Evolutionary conservation across 257 asterid species (phyloP).

Genomic region (Nicotiana sylvestris): DNA sequence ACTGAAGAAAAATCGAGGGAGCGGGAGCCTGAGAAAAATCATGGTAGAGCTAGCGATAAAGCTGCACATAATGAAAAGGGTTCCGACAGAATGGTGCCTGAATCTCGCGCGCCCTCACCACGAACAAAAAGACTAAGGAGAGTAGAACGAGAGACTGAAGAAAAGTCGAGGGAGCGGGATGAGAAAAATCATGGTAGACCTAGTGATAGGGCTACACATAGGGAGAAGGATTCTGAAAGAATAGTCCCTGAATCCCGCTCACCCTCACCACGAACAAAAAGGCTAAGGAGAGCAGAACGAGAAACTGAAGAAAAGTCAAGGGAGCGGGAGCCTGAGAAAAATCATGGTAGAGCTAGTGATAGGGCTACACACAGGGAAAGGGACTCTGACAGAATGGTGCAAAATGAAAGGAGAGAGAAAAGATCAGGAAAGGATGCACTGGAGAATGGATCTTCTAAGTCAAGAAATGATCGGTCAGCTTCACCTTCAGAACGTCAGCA

Average conservation of each 20-base stretch:
- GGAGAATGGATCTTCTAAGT: constrained; percentile 47
- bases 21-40: constrained; percentile 45
- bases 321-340: constrained; percentile 44
- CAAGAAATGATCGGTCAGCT: constrained; percentile 42
- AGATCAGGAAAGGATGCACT: constrained; percentile 50
- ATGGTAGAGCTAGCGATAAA: constrained; percentile 42
- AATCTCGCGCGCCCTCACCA: constrained; percentile 4
- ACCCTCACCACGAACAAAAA: constrained; percentile 1
- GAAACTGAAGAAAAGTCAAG: constrained; percentile 39
- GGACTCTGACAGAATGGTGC: constrained; percentile 38
- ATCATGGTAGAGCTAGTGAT: constrained; percentile 41
- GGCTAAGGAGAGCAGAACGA: constrained; percentile 34
- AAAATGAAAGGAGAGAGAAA: constrained; percentile 45
- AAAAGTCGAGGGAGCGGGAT: constrained; percentile 41
- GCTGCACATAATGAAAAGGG: constrained; percentile 38
- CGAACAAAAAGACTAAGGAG: background rate
- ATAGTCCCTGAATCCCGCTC: constrained; percentile 16
- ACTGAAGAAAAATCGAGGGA: constrained; percentile 38
- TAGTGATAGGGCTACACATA: constrained; percentile 37
- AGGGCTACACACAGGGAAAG: constrained; percentile 42
- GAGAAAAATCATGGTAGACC: constrained; percentile 42
- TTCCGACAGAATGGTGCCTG: constrained; percentile 35
- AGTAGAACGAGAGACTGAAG: constrained; percentile 50
- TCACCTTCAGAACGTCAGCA: constrained; percentile 58
- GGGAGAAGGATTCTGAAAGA: constrained; percentile 47